A percentile compares a stretch with the other conserved stretches of the same genome.
phyloP scores from a whole-genome alignment of 2,329 filamentous ascomycete species.

The Neocatenulostroma microsporum region DNA sequence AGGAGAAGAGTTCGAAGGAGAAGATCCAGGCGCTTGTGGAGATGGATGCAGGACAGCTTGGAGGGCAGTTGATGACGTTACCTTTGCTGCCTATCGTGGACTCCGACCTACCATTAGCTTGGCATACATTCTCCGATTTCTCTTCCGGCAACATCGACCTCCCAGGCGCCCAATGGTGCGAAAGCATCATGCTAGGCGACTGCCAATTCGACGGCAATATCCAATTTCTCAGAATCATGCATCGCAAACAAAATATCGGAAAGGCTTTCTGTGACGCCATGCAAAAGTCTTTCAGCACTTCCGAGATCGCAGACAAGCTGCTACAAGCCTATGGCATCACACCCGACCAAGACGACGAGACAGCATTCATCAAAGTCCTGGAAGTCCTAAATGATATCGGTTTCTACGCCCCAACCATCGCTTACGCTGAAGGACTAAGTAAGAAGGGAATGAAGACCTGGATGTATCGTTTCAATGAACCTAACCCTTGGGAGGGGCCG shows the following conservation, averaged over 20 bases:
- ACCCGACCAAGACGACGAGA: slow-evolving; percentile 34
- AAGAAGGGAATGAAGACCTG: slow-evolving; percentile 20
- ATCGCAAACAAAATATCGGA: slow-evolving; percentile 24
- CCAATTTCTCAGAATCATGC: slow-evolving; percentile 12
- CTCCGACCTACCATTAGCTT: slow-evolving; percentile 31
- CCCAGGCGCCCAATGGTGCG: slow-evolving; percentile 40
- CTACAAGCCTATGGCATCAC: slow-evolving; percentile 37
- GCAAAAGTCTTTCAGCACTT: slow-evolving; percentile 22
- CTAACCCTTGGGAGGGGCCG: slow-evolving; percentile 41
- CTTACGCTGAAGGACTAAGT: slow-evolving; percentile 29
- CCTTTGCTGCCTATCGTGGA: slow-evolving; percentile 34
- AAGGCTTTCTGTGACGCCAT: slow-evolving; percentile 29
- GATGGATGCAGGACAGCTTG: slow-evolving; percentile 23
- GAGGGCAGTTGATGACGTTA: neutral
- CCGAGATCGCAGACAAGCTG: slow-evolving; percentile 21
- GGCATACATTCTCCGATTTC: slow-evolving; percentile 11
- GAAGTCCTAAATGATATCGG: slow-evolving; percentile 40
- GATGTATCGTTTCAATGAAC: slow-evolving; percentile 42
- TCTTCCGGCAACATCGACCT: slow-evolving; percentile 26
- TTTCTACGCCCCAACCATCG: slow-evolving; percentile 39
- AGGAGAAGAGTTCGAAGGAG: slow-evolving; percentile 31
- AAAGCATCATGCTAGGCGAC: slow-evolving; percentile 42
- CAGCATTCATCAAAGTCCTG: slow-evolving; percentile 36
- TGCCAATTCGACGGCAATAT: slow-evolving; percentile 37
- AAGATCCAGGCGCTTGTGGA: slow-evolving; percentile 36